phyloP scores from a whole-genome alignment of 768 basidiomycete species.

The Tephrocybe sp. region DNA sequence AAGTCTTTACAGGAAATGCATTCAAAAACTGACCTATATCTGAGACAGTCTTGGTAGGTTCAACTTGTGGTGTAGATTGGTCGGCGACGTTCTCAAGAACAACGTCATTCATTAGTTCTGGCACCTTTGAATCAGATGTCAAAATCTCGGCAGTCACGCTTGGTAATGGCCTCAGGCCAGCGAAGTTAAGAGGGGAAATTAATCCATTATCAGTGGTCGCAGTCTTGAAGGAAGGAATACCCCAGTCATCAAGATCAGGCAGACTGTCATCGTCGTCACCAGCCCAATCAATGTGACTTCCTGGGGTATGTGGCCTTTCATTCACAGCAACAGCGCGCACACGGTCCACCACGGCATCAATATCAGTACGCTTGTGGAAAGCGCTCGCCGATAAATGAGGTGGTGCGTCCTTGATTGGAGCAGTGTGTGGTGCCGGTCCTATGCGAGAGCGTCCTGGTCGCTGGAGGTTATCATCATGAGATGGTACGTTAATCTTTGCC shows the following conservation, averaged over 20 bases:
- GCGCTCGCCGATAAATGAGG: slow-evolving; percentile 45
- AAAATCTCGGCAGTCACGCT: slow-evolving; percentile 31
- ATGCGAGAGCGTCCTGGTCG: slow-evolving; percentile 29
- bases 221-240: slow-evolving; percentile 45
- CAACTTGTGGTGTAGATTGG: neutral
- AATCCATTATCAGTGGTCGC: slow-evolving; percentile 31
- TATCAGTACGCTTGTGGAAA: slow-evolving; percentile 56
- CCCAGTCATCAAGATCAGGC: slow-evolving; percentile 87
- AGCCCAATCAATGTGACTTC: slow-evolving; percentile 87
- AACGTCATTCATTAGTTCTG: neutral
- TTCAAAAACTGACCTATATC: slow-evolving; percentile 3
- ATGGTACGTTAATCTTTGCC: slow-evolving; percentile 30
- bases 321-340: slow-evolving; percentile 73
- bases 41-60: neutral
- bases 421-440: slow-evolving; percentile 32
- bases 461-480: slow-evolving; percentile 30
- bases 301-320: slow-evolving; percentile 64
- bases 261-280: slow-evolving; percentile 82
- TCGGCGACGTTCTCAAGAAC: neutral
- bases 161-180: slow-evolving; percentile 59
- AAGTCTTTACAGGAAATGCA: neutral
- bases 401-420: slow-evolving; percentile 53
- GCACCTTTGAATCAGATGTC: slow-evolving; percentile 3
- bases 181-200: slow-evolving; percentile 69
- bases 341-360: slow-evolving; percentile 77